Evolutionary conservation across 805 yeast genomes (phyloP), one percentile per base, ranked within the genome.

Genomic region (Lachancea meyersii): DNA sequence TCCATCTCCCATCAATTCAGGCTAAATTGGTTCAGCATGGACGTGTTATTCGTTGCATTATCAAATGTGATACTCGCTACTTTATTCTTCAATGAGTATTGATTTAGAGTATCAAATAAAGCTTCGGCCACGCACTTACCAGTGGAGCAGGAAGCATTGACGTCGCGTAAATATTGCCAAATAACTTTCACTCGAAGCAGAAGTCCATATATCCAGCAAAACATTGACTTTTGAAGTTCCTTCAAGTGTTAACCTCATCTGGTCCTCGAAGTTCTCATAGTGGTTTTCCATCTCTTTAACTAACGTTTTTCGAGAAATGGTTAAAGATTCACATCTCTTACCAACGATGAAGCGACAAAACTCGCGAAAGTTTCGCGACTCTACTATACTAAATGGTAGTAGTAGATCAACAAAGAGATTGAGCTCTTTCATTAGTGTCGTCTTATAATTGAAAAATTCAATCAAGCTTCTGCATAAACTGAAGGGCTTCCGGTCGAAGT

Each of bases 161-260:
- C 4, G 28, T 6, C 28, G 13, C 13, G 28, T 5, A 26, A 26
- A 4, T 10, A 23, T 23, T 14, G 41, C 36, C 16, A 38, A 3
- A 20, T 31, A 39, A 18, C 27, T 39, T 27, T 30, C 31, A 19
- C 42, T 33, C 17, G 17, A 9, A 21, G 36, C 36, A 18, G 36
- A 39, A 13, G 28, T 31, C 28, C 43, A 40, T 6, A 32, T 40
- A 40, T 32, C 43, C 14, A 40, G 31, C 19, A 40, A 14, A 13
- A 40, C 24, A 17, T 40, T 33, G 19, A 40, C 26, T 17, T 40
- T 40, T 40, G 43, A 33, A 22, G 39, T 40, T 19, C 39, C 33
- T 14, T 35, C 24, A n/a, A 40, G 31, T 3, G 38, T 19, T 14
- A 40, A 33, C 38, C 10, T 31, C 31, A 33, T 14, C 30, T 33